Base-by-base conservation (phyloP, 2,329 filamentous ascomycete species). In the Hypoxylon sp. region DNA sequence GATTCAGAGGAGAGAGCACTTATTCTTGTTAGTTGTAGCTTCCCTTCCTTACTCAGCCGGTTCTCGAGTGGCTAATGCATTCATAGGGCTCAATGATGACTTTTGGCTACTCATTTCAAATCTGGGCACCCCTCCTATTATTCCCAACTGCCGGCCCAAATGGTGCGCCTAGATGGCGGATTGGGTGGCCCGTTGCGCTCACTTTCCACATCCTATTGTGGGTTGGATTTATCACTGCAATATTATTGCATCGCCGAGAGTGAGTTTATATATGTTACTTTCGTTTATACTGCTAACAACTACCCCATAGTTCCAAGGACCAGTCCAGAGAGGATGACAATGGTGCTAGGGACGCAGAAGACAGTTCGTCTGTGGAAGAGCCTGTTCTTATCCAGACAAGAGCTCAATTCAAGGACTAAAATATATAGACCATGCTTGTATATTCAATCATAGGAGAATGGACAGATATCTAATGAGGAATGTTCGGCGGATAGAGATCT, bases 141-240 rank as follows among this genome's bases (percentile, higher is more conserved):
- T 84, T 81, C 64, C 82, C 82, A 0, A 83, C 81, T 0, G 80
- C 80, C 0, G 81, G 81, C 0, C 74, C 77, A 0, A 70, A 81
- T 31, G 80, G 81, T 2, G 82, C 82, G 0, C 84, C 84, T 0
- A 76, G 80, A 35, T 86, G 84, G 84, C 80, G 74, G 1, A 83
- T 83, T 31, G 84, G 84, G 0, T 86, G 83, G 78, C 82, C 83
- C 0, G 80, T 84, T 5, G 80, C 82, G 1, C 79, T 85, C 52
- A 80, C 78, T 0, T 86, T 86, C 55, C 80, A 81, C 37, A 75
- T 83, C 47, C 72, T 84, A 3, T 76, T 84, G 22, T 85, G 82
- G 83, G 68, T 72, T 44, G 79, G 79, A 6, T 83, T 84, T 62
- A 65, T 82, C 13, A 67, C 77, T 5, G 79, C 79, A 31, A 75